These are phyloP conservation scores for Spizellomyces sp. DNA, from an alignment of 192 early-diverging fungal genomes.

Conservation along the genomic window DNA sequence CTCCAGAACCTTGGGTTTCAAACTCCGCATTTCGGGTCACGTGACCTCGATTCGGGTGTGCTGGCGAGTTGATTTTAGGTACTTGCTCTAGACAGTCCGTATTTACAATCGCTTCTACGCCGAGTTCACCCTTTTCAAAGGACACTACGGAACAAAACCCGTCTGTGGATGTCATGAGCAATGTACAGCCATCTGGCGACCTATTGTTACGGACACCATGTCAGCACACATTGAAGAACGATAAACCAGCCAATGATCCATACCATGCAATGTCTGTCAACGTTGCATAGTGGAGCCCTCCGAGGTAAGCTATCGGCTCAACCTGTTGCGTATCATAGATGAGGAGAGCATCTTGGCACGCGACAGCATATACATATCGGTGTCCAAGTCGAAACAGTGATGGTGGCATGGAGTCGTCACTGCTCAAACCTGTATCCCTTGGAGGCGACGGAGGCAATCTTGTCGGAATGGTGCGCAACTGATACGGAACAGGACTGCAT, in stretches of 20 bases:
- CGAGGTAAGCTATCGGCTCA: conserved; percentile 70
- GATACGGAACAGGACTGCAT: conserved; percentile 65
- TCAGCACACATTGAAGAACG: neutral
- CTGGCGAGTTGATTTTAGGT: too few relatives aligned
- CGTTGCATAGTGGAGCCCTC: conserved; percentile 85
- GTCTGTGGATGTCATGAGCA: conserved; percentile 81
- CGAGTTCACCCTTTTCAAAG: conserved; percentile 72
- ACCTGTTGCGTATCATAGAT: conserved; percentile 85
- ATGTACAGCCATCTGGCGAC: conserved; percentile 70
- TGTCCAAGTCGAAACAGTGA: conserved; percentile 52
- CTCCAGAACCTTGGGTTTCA: too few relatives aligned
- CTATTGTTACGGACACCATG: conserved; percentile 33
- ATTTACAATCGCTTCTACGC: conserved; percentile 18
- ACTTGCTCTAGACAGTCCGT: too few relatives aligned
- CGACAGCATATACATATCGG: conserved; percentile 85
- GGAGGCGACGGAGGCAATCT: conserved; percentile 4
- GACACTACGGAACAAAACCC: conserved; percentile 83
- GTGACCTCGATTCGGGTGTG: too few relatives aligned
- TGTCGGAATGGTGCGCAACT: conserved; percentile 30
- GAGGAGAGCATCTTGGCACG: conserved; percentile 77
- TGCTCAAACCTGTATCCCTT: conserved; percentile 15
- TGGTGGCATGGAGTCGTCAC: neutral
- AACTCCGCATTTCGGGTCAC: too few relatives aligned
- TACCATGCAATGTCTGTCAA: conserved; percentile 90
- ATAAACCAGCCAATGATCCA: conserved; percentile 2